Evolutionary conservation across 192 early-diverging fungal species (phyloP), one percentile per base, ranked within the genome.

Genomic region (Backusella sp.): DNA sequence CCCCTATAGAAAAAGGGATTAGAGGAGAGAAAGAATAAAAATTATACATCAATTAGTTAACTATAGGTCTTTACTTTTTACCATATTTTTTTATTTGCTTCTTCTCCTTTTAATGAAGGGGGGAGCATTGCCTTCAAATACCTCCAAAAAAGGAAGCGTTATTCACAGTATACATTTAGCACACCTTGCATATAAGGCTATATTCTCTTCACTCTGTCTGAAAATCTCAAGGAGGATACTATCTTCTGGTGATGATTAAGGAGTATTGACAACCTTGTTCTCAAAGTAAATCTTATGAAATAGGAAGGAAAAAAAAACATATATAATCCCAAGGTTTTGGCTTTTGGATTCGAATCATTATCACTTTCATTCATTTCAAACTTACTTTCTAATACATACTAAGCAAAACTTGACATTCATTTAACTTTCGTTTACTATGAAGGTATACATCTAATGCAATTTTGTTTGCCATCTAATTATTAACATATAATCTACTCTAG

Each of bases 341-440:
- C 46, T 12, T 26, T 62, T 62, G 56, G 12, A 62, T 62, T 62
- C 26, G 56, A 62, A 62, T 62, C 56, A 62, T 62, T 62, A 62
- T 62, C 56, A 62, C 56, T 62, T 62, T 62, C 56, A 62, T 62
- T 62, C 56, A 62, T 62, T 62, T 62, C 7, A 62, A 12, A 62
- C 8, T 12, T 12, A 14, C 56, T 62, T 62, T 62, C 56, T 28
- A 62, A 62, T 1, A 6, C 56, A 62, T 62, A 14, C 9, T 62
- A 62, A 62, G 56, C 56, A 62, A 62, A 62, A 62, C 56, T 28
- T 62, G 56, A 62, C 56, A 62, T 62, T 62, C 56, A 62, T 62
- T 62, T 62, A 62, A 62, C 56, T 62, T 62, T 62, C 56, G 56
- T 62, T 62, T 62, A 62, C 56, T 62, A 62, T 62, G 56, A 62